Evolutionary conservation across 2,329 filamentous ascomycete species (phyloP), one percentile per base, ranked within the genome.

Genomic region (Alternaria sp.): DNA sequence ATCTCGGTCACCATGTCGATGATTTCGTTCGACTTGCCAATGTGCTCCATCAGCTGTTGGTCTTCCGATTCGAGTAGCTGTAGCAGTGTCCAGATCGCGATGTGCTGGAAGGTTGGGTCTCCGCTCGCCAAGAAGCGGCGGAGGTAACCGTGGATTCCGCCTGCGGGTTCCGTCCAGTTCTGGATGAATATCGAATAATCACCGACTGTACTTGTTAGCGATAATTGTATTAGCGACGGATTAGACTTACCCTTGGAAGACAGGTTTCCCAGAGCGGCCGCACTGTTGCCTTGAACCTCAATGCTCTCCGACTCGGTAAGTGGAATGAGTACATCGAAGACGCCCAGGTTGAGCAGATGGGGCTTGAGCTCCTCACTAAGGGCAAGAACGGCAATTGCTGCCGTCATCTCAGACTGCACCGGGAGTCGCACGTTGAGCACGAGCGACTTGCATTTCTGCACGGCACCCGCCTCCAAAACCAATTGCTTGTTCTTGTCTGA

Each of bases 341-440:
- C 95, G 21, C 95, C 96, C 3, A 98, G 86, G 65, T 93, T 94
- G 58, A 99, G 84, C 12, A 99, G 86, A 76, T 97, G 92, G 5
- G 92, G 89, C 82, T 99, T 99, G 62, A 99, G 87, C 68, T 99
- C 96, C 74, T 99, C 96, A 72, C 95, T 97, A 55, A 99, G 84
- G 17, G 96, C 96, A 67, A 99, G 86, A 13, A 99, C 96, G 40
- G 96, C 96, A 80, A 99, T 97, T 1, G 96, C 96, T n/a, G 96
- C 96, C 5, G 96, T 99, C 96, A 99, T 99, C 81, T 99, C 96
- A 2, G 94, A 97, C 79, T 99, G 96, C 3, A 99, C 96, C 43
- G 92, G 95, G 52, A 98, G 87, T 0, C 96, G 93, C 3, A 98
- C 96, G 59, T 96, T 91, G 17, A 99, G 85, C 23, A 99, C 94